Evolutionary conservation across 1,139 yeast species (phyloP), one percentile per base, ranked within the genome.

Genomic region (Arxiozyma telluris): DNA sequence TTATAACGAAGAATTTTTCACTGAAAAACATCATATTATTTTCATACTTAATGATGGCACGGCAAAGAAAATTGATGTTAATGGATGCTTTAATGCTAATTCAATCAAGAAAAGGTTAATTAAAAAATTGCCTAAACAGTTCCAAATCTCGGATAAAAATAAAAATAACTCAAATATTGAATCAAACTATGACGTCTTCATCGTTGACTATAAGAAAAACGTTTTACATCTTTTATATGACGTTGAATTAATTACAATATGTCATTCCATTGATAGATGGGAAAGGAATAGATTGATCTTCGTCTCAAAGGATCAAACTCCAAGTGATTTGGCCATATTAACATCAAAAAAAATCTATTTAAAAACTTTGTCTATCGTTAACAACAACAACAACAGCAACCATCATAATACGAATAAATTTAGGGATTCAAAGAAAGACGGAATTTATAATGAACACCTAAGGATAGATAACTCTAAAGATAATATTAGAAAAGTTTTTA

Each of bases 21-120:
- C 71, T 1, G 72, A 69, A 42, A 69, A 78, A 57, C 71, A 78
- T 50, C 77, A 76, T 49, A 79, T 84, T 45, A 83, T 85, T 1
- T 84, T 90, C 59, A 86, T 90, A 45, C 74, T 83, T 22, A 85
- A 82, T 53, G 87, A 83, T 67, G 97, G 97, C 0, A 76, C 84
- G n/a, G 76, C 83, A 7, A 84, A 84, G 61, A 76, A 80, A 52
- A 84, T 89, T 44, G 84, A 85, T 62, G 84, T 89, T 1, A 80
- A 83, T 15, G 95, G 91, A 0, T 87, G 96, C 65, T 84, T 82
- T 67, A 85, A 84, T 64, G 91, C 96, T 1, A 86, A 81, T 54
- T 82, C 90, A 15, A 86, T 89, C 52, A 88, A 87, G 67, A 75
- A 82, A 51, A 83, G 83, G 61, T 83, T 87, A 1, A 71, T 89